phyloP scores from a whole-genome alignment of 352 stramenopile genomes.

The Aphanomyces astaci region DNA sequence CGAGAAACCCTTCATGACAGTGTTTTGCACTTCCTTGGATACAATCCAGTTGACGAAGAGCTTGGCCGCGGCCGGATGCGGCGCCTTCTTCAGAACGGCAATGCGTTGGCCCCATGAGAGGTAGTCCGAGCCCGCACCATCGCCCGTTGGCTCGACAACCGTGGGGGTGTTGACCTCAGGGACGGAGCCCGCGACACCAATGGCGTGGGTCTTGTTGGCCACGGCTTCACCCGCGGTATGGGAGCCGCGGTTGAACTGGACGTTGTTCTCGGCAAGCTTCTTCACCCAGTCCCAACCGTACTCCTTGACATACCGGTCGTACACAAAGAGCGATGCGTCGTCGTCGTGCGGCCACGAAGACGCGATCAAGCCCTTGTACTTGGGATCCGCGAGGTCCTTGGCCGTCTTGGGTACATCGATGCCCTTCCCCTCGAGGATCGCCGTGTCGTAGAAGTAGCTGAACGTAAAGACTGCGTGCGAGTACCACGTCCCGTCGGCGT shows the following conservation, averaged over 20 bases:
- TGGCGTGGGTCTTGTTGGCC: slow-evolving; percentile 34
- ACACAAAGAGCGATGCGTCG: slow-evolving; percentile 44
- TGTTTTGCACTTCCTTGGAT: slow-evolving; percentile 33
- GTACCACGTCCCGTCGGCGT: slow-evolving; percentile 31
- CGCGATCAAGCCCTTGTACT: slow-evolving; percentile 35
- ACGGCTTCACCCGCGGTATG: slow-evolving; percentile 19
- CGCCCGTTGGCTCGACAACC: too few relatives aligned
- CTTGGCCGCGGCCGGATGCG: slow-evolving; percentile 36
- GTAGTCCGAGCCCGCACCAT: too few relatives aligned
- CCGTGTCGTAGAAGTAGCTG: slow-evolving; percentile 35
- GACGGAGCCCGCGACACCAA: too few relatives aligned
- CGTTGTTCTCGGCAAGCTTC: slow-evolving; percentile 35
- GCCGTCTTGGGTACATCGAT: slow-evolving; percentile 24
- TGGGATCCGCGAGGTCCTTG: slow-evolving; percentile 30
- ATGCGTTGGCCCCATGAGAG: slow-evolving; percentile 41
- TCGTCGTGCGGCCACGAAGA: slow-evolving; percentile 46
- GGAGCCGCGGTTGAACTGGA: background rate
- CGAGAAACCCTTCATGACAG: slow-evolving; percentile 26
- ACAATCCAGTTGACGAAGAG: slow-evolving; percentile 51
- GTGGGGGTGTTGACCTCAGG: too few relatives aligned
- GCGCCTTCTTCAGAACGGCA: background rate
- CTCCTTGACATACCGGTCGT: slow-evolving; percentile 37
- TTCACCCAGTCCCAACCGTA: slow-evolving; percentile 47
- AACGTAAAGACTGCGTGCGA: slow-evolving; percentile 38
- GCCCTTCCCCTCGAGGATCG: slow-evolving; percentile 10